These are phyloP conservation scores for Euclidium syriacum DNA, from an alignment of 345 rosid genomes.

Conservation along the genomic window DNA sequence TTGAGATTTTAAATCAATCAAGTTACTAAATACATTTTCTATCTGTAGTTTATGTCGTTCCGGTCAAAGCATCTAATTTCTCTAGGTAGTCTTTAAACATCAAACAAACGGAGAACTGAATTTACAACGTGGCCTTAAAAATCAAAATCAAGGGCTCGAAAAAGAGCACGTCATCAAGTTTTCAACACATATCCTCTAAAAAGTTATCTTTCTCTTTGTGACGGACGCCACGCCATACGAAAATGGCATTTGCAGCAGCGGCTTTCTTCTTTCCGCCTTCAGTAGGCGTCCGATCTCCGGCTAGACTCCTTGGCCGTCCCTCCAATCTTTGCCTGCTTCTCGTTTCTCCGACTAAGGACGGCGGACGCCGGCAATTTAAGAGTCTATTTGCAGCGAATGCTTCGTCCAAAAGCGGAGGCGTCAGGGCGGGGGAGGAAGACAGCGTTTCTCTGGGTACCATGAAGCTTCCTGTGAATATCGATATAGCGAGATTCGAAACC, in stretches of 20 bases:
- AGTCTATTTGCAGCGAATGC: slow-evolving; percentile 25
- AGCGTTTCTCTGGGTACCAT: slow-evolving; percentile 82
- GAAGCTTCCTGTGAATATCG: slow-evolving; percentile 66
- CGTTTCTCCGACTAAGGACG: not conserved
- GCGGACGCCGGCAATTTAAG: slow-evolving; percentile 22
- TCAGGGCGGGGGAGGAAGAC: slow-evolving; percentile 42
- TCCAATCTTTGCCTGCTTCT: not conserved
- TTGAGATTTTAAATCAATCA: not conserved
- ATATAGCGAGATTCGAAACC: slow-evolving; percentile 55
- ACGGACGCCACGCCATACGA: not conserved
- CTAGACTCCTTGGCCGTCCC: not conserved
- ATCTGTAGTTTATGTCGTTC: not conserved
- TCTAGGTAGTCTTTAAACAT: not conserved
- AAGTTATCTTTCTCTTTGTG: not conserved
- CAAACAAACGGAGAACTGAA: too few species aligned
- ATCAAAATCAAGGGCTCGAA: slow-evolving; percentile 4
- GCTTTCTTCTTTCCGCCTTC: not conserved
- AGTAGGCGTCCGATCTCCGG: not conserved
- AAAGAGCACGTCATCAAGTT: slow-evolving; percentile 14
- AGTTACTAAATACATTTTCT: not conserved
- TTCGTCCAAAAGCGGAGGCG: not conserved
- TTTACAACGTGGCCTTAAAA: not conserved
- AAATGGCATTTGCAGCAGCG: slow-evolving; percentile 24
- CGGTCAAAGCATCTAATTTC: not conserved
- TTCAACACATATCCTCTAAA: slow-evolving; percentile 12